Conservation (phyloP, 441 rosid genomes). For the Euphorbia celastroides region DNA sequence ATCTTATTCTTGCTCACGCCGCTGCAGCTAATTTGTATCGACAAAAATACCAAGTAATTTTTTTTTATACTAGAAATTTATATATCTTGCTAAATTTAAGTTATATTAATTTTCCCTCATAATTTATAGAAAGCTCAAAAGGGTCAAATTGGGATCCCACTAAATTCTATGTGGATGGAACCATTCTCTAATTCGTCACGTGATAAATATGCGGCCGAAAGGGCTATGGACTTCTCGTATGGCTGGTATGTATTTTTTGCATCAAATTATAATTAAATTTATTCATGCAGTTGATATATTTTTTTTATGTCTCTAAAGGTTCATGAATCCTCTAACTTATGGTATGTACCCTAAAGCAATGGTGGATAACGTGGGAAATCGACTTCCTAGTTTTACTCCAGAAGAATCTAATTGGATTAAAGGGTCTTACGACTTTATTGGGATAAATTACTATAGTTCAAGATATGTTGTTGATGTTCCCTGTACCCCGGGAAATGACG, state of each 20-base stretch:
- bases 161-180: neutral
- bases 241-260: neutral
- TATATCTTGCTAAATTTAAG: too few species aligned
- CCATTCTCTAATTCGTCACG: neutral
- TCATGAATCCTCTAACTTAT: neutral
- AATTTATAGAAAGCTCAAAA: neutral
- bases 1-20: constrained; percentile 1
- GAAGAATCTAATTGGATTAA: neutral
- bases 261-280: neutral
- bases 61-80: too few species aligned
- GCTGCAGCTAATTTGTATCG: neutral
- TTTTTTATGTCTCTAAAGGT: neutral
- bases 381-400: neutral
- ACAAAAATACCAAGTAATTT: neutral
- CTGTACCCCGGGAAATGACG: neutral
- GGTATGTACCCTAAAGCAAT: neutral
- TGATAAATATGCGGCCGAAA: neutral
- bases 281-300: neutral
- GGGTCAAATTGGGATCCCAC: neutral
- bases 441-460: neutral
- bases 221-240: neutral
- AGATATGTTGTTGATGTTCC: neutral
- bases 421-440: neutral
- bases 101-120: too few species aligned
- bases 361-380: neutral